Base-by-base conservation (phyloP, 2,329 filamentous ascomycete species). In the Myrmaecium sp. region DNA sequence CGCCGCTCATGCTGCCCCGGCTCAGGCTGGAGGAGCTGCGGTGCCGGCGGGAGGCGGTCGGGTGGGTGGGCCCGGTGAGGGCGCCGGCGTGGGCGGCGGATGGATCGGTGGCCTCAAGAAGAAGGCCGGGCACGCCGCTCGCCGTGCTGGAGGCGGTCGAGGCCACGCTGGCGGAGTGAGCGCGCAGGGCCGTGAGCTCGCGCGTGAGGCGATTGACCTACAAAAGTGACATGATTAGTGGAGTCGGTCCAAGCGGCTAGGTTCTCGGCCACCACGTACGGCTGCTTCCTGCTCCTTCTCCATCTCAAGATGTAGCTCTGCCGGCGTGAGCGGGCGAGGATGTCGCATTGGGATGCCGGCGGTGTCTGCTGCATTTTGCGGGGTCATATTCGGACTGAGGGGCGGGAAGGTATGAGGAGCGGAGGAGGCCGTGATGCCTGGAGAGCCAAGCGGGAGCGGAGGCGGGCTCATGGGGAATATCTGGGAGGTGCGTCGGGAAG, bases 201-300 rank as follows among this genome's bases (percentile, higher is more conserved):
- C 86, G 77, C 1, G 81, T 92, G 17, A 95, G 64, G 17, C 86
- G 81, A 56, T 95, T 95, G 33, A 94, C 80, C 81, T 86, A 44
- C 11, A 5, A 10, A 14, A 13, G 21, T 14, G n/a, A 5, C 5
- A 14, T 13, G 10, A 18, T 11, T 12, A n/a, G 9, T 5, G 20
- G 10, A 9, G 13, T 17, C 12, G 11, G 13, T 14, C 19, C 10
- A 12, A 15, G 15, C 13, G 2, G n/a, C 13, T 15, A 7, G 22
- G 5, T 17, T n/a, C 5, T 16, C 14, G 27, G 12, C 6, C 5
- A 23, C 9, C 17, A 57, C 71, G 36, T 63, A 89, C 84, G 42
- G 94, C 76, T 18, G 83, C 80, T 52, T 95, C 86, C 42, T 95
- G 84, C 47, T 95, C 86, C 52, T 91, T 89, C 54, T 95, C 86